Base-by-base conservation (phyloP, 2,329 filamentous ascomycete species). In the Lachnellula occidentalis region DNA sequence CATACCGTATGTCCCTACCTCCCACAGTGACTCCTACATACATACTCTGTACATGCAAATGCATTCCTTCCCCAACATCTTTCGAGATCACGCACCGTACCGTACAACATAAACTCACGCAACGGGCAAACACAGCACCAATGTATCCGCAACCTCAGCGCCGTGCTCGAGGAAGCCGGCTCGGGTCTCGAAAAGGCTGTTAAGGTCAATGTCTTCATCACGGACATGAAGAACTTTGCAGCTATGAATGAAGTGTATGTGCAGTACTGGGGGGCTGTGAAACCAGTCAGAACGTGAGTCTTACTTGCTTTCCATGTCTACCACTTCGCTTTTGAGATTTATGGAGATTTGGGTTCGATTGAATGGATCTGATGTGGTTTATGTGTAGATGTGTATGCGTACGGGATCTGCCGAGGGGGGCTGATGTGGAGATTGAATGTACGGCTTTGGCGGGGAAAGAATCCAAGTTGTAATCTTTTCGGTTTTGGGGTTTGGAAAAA, bases 221-320 rank as follows among this genome's bases (percentile, higher is more conserved):
- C 83, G 53, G 78, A 85, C 67, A 90, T 90, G 86, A 81, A 79
- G 58, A 77, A 90, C 71, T 90, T 90, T 67, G 80, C 77, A 34
- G 81, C 85, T 69, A 89, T 90, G 85, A 91, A 90, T 72, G 78
- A 79, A 63, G 79, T 86, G 47, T 90, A 89, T 67, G 80, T 79
- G 67, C 81, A 85, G 70, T 87, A 83, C 75, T 90, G 89, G 73
- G 74, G 73, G 22, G 71, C 76, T 8, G 67, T 74, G 27, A 77
- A 77, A 67, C 75, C 75, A 3, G 51, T 49, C 21, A 48, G 51
- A 45, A 54, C 51, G 51, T 54, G 24, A 45, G 51, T 27, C 3
- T 37, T 15, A n/a, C 9, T 15, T 37, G 14, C 36, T n/a, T 27
- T 2, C 7, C 7, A 37, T 37, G n/a, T 2, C 9, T 43, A 19